Evolutionary conservation across 2,329 filamentous ascomycete genomes (phyloP), one percentile per base, ranked within the genome.

Genomic region (Botrytis deweyae): DNA sequence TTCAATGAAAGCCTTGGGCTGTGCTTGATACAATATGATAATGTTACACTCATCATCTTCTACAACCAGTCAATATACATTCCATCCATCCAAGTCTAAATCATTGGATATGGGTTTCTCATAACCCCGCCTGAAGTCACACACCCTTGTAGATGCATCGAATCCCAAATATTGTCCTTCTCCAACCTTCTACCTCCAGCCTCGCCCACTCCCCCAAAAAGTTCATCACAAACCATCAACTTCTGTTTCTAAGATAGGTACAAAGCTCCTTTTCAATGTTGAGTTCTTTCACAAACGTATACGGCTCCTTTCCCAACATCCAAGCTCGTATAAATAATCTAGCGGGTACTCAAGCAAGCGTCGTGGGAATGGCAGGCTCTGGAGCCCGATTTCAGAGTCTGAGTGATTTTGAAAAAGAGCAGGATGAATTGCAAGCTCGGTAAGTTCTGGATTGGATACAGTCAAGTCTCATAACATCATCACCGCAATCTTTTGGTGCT

Each of bases 401-500:
- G 4, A 40, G 49, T 4, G 71, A 72, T n/a, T 69, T 72, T 49
- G 33, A 55, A 2, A 61, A 25, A 20, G 71, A 72, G 49, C 71
- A 72, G 33, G 42, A 68, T 36, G 63, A 72, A 7, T 36, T 69
- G 8, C 52, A 72, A 62, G 55, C 63, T 10, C 63, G 69, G 64
- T 72, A 40, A 61, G 71, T 69, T 46, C 33, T 59, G 20, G 6
- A 33, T n/a, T 7, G 18, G n/a, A 58, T 44, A 9, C 10, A 16
- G 4, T 58, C 9, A 29, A 33, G 40, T 20, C 29, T 33, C 22
- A n/a, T 33, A 20, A 29, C 29, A 25, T 18, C 4, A 29, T 29
- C 0, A 22, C 29, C 18, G 38, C 20, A 38, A n/a, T 33, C 33
- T 55, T 36, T 22, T 14, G n/a, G 3, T 14, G 22, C 16, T n/a